Conservation (phyloP, 208 protist species). For the Ichthyophonus hoferi region DNA sequence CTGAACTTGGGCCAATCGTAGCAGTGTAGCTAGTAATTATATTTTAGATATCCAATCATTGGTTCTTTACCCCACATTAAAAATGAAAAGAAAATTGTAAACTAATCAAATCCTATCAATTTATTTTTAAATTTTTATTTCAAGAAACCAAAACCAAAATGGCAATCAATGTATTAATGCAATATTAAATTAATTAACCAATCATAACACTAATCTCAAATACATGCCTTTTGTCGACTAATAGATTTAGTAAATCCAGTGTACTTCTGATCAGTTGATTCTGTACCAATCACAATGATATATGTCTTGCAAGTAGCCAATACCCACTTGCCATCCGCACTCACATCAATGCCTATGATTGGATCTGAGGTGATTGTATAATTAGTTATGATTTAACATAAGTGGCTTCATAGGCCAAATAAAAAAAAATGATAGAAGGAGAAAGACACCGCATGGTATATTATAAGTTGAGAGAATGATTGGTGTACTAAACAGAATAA, state of each 20-base stretch:
- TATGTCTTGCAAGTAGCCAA: constrained; percentile 64
- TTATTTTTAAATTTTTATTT: background rate
- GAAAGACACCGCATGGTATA: no score
- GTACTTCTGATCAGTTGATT: constrained; percentile 22
- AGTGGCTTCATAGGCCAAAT: no score
- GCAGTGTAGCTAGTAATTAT: no score
- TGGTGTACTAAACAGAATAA: no score
- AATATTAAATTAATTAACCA: background rate
- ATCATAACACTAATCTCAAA: no score
- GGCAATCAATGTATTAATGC: background rate
- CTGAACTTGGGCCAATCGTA: no score
- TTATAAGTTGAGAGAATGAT: no score
- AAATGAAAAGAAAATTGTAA: background rate
- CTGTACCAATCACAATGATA: constrained; percentile 53
- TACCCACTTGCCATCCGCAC: constrained; percentile 61
- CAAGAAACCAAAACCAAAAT: background rate
- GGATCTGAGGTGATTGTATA: no score
- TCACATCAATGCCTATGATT: constrained; percentile 63
- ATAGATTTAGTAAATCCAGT: constrained; percentile 57
- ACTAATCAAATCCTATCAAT: background rate
- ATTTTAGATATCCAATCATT: no score
- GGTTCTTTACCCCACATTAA: background rate
- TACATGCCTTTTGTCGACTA: background rate
- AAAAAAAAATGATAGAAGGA: no score
- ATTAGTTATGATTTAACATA: no score